Evolutionary conservation across 495 filamentous ascomycete genomes (phyloP).

Genomic region (Daldinia grandis): DNA sequence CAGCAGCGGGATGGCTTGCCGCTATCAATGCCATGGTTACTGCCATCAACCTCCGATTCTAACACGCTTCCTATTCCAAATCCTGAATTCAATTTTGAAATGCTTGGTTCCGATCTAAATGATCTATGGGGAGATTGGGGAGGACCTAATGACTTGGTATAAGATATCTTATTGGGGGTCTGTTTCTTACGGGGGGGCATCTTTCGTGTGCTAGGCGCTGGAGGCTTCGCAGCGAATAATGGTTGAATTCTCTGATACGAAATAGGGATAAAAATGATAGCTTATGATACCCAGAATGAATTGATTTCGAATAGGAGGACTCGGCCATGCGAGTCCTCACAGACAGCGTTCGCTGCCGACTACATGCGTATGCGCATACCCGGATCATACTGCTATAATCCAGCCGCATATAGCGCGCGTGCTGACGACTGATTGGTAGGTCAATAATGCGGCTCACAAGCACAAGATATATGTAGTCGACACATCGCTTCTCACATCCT

Average conservation of each 20-base stretch:
- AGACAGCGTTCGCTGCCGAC: background rate
- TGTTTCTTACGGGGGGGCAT: background rate
- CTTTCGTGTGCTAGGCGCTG: background rate
- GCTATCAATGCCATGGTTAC: constrained; percentile 41
- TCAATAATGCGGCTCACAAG: background rate
- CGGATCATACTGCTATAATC: background rate
- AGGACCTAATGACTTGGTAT: constrained; percentile 25
- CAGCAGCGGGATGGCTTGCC: constrained; percentile 37
- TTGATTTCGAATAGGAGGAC: background rate
- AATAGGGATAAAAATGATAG: constrained; percentile 14
- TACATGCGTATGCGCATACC: background rate
- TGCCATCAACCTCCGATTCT: constrained; percentile 36
- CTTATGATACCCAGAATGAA: constrained; percentile 25
- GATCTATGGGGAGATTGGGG: constrained; percentile 47
- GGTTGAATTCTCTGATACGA: background rate
- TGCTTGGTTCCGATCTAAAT: constrained; percentile 45
- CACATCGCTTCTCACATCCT: background rate
- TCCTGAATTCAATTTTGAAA: constrained; percentile 46
- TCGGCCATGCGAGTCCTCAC: background rate
- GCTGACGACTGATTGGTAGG: background rate
- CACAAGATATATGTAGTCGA: too few relatives aligned
- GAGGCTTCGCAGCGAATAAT: background rate
- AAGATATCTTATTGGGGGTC: background rate
- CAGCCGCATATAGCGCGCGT: background rate
- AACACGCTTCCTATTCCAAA: constrained; percentile 33